Conservation (phyloP, 2,329 filamentous ascomycete species). For the Penicillium sclerotigenum region DNA sequence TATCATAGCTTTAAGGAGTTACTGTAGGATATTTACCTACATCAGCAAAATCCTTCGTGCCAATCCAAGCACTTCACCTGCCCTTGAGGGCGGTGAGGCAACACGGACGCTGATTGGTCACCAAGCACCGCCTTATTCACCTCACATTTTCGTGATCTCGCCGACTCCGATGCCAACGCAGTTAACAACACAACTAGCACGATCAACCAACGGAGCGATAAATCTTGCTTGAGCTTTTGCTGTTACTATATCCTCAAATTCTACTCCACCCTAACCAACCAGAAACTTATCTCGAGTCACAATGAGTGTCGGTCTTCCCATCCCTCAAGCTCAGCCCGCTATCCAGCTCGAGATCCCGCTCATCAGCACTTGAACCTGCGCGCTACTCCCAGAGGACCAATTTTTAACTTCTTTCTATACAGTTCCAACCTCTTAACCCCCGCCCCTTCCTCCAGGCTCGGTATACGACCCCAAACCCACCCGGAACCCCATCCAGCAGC, state of each 20-base stretch:
- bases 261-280: neutral
- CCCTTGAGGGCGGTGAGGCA: slow-evolving; percentile 26
- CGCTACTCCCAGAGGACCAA: neutral
- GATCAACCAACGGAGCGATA: slow-evolving; percentile 7
- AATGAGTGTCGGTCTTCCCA: slow-evolving; percentile 34
- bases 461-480: slow-evolving; percentile 51
- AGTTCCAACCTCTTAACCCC: slow-evolving; percentile 94
- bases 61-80: neutral
- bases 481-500: neutral
- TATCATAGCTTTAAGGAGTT: neutral
- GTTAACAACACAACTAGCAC: slow-evolving; percentile 15
- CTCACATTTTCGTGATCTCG: slow-evolving; percentile 37
- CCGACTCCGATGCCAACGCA: slow-evolving; percentile 15
- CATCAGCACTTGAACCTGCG: neutral
- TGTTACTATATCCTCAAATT: neutral
- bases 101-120: neutral
- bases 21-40: neutral
- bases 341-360: slow-evolving; percentile 9
- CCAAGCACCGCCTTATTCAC: slow-evolving; percentile 17
- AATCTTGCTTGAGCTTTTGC: neutral
- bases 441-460: slow-evolving; percentile 93
- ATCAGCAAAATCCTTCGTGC: neutral
- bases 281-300: slow-evolving; percentile 7
- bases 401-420: slow-evolving; percentile 11
- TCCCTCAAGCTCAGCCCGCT: slow-evolving; percentile 1